Evolutionary conservation across 2,329 filamentous ascomycete genomes (phyloP), one percentile per base, ranked within the genome.

Genomic region (Ophiobolus disseminans): DNA sequence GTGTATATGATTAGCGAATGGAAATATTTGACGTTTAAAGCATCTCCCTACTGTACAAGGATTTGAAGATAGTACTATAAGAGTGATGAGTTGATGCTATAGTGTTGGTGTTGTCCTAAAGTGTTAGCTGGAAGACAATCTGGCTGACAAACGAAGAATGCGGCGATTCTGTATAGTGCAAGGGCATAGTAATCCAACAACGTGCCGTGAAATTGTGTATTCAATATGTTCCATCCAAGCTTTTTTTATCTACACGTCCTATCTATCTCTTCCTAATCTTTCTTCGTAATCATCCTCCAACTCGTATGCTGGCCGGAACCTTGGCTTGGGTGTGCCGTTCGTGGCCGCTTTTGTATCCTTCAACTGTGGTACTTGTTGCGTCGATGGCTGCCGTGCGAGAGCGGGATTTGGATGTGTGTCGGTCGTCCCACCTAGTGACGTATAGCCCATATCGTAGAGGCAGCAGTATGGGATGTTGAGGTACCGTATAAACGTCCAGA

Each of bases 331-430:
- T 32, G 50, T 40, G 19, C 50, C 53, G 31, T 61, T 57, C 4
- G 49, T 35, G 6, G 50, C 30, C 13, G 55, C 58, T n/a, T 55
- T 62, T 13, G 52, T 20, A n/a, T 50, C 42, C 22, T 31, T 47
- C 13, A 44, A 20, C 35, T 61, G 55, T 10, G 57, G 36, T 20
- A 55, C 45, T 42, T 62, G 52, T 26, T 45, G 57, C 7, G 60
- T 46, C 8, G 61, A 61, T 20, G 60, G 54, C 31, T 64, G 55
- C 34, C 65, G 60, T 16, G 68, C 67, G 14, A 75, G 69, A 16
- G 83, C 84, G 8, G 94, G 94, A 68, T 99, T 99, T 0, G 91
- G 92, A 57, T 89, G 83, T 2, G 94, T 99, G 74, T 99, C 91
- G 46, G 85, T 86, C 19, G 86, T 91, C 3, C 94, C 93, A 16